Evolutionary conservation across 768 basidiomycete genomes (phyloP).

Genomic region (Lactarius hatsudake): DNA sequence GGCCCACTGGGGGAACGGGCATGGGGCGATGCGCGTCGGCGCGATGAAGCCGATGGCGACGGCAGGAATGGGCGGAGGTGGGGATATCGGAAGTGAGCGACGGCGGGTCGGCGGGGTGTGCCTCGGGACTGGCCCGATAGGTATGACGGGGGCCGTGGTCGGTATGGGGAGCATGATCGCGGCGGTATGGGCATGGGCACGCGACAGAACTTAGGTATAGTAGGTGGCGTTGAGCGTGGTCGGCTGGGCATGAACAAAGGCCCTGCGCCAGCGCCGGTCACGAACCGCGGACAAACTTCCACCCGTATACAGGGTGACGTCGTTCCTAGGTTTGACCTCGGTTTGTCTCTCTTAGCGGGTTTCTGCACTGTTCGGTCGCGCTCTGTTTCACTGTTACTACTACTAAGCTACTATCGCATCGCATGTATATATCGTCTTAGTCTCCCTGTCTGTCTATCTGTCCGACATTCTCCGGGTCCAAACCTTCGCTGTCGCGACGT

Average conservation of each 20-base stretch:
- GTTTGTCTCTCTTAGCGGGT: not conserved
- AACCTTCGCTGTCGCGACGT: not conserved
- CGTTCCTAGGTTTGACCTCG: not conserved
- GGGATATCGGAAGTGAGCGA: slow-evolving; percentile 27
- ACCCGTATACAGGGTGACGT: slow-evolving; percentile 70
- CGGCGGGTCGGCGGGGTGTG: slow-evolving; percentile 32
- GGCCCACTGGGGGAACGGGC: slow-evolving; percentile 42
- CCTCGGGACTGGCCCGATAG: slow-evolving; percentile 32
- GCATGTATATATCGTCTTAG: not conserved
- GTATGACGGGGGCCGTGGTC: slow-evolving; percentile 10
- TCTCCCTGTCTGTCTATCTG: not conserved
- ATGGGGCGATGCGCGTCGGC: slow-evolving; percentile 41
- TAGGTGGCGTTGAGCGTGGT: too few species aligned
- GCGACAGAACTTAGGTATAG: slow-evolving; percentile 29
- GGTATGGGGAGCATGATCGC: slow-evolving; percentile 29
- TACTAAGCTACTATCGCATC: not conserved
- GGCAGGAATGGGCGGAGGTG: slow-evolving; percentile 11
- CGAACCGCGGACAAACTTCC: slow-evolving; percentile 73
- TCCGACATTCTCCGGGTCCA: not conserved
- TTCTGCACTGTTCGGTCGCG: not conserved
- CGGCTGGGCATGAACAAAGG: slow-evolving; percentile 52
- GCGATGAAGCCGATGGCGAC: slow-evolving; percentile 39
- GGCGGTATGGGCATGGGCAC: slow-evolving; percentile 35
- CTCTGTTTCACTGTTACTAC: not conserved
- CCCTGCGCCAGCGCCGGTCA: slow-evolving; percentile 47